Evolutionary conservation across 305 asterid species (phyloP), one percentile per base, ranked within the genome.

Genomic region (Euphrasia arctica): DNA sequence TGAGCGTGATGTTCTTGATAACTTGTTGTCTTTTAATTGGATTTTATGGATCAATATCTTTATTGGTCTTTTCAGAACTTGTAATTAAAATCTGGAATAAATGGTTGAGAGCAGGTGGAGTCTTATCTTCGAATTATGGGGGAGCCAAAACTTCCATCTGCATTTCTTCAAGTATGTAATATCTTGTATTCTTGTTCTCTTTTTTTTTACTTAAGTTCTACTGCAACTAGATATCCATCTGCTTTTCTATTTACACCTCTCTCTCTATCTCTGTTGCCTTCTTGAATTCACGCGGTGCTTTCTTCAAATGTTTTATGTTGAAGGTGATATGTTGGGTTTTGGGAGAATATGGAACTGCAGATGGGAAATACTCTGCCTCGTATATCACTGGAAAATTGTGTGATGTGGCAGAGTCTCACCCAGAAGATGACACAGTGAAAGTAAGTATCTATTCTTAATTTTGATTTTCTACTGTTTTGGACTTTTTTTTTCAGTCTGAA

Each of bases 311-410:
- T 28, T 41, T 18, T 48, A 50, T 67, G 31, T 69, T 64, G 58
- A 70, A 94, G 99, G 95, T 94, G 65, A 94, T 94, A 74, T 94
- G 99, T 72, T 94, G 98, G 99, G 97, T 94, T 69, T 74, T 90
- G 75, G 99, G 99, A 57, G 99, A 94, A 85, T 90, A 90, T 76
- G 98, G 97, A 70, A 86, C 95, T 72, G 93, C 91, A 67, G 95
- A 83, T 81, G 96, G 96, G 64, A 94, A 86, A 72, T 83, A 86
- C 75, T 86, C 97, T 67, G 95, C 99, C 67, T 85, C 98, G 55
- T 88, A 94, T 80, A 84, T 90, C 64, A 83, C 83, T 62, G 97
- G 99, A 69, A 94, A 91, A 79, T 79, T 94, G 76, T 83, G 91
- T 77, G 98, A 91, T 69, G 84, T 78, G 61, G 93, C 98, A 49